Evolutionary conservation across 352 stramenopile species (phyloP).

Genomic region (Thalassiosira delicatula): DNA sequence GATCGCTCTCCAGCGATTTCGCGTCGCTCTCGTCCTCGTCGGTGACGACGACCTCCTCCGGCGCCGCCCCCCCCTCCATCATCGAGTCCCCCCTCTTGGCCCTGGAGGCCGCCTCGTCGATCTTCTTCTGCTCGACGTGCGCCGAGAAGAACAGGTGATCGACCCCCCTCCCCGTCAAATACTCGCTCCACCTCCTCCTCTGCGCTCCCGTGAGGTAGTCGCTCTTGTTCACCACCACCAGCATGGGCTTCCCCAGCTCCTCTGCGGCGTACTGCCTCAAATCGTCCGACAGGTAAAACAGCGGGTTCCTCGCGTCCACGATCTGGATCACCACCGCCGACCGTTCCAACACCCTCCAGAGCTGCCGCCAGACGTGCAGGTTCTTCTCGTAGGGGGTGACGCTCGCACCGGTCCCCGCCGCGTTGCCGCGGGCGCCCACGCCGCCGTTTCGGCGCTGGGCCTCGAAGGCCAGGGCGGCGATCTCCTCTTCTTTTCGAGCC

Average conservation of each 20-base stretch:
- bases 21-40: too few species aligned
- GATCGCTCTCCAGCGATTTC: too few species aligned
- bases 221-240: constrained; percentile 99
- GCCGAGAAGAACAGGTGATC: constrained; percentile 97
- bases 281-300: constrained; percentile 98
- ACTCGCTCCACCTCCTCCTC: constrained; percentile 91
- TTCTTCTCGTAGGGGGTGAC: constrained; percentile 99
- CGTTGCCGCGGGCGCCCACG: too few species aligned
- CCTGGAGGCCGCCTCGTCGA: constrained; percentile 70
- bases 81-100: constrained; percentile 49
- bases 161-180: constrained; percentile 91
- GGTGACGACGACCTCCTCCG: too few species aligned
- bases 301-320: constrained; percentile 97
- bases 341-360: constrained; percentile 98
- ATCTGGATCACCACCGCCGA: constrained; percentile 98
- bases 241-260: constrained; percentile 91
- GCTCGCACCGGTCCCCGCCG: too few species aligned
- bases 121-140: constrained; percentile 90
- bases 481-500: constrained; percentile 84
- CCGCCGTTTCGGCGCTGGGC: too few species aligned
- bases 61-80: constrained; percentile 16
- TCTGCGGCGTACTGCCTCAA: constrained; percentile 91
- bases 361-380: constrained; percentile 98
- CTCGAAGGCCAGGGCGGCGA: constrained; percentile 59
- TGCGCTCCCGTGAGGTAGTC: constrained; percentile 95